Conservation (phyloP, 1,284 basidiomycete species). For the Heliocybe sulcata region DNA sequence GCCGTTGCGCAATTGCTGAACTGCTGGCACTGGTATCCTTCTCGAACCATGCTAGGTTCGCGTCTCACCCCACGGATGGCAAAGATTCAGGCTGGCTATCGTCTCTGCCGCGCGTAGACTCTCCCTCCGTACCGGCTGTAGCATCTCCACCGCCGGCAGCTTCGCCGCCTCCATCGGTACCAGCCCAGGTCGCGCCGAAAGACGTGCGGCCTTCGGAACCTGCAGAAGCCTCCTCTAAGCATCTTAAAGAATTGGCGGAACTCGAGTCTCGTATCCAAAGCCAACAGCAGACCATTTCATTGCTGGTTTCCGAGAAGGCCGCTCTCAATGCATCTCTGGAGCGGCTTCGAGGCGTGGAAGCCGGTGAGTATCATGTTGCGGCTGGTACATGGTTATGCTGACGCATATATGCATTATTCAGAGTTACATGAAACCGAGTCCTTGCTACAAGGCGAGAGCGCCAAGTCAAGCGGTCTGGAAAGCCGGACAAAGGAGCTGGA, state of each 20-base stretch:
- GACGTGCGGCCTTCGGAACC: constrained; percentile 4
- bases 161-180: constrained; percentile 7
- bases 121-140: constrained; percentile 15
- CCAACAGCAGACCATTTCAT: constrained; percentile 39
- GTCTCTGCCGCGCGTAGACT: constrained; percentile 43
- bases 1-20: constrained; percentile 5
- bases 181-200: background rate
- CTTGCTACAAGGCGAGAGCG: constrained; percentile 35
- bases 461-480: constrained; percentile 30
- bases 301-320: constrained; percentile 31
- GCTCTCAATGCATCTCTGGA: constrained; percentile 24
- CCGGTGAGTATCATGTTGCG: constrained; percentile 18
- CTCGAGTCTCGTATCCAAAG: constrained; percentile 33
- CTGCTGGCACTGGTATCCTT: background rate
- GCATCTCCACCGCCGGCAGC: constrained; percentile 13
- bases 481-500: constrained; percentile 35
- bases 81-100: constrained; percentile 40
- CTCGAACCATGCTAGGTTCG: constrained; percentile 16
- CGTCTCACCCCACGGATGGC: constrained; percentile 10
- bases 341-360: constrained; percentile 24
- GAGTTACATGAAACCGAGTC: constrained; percentile 39
- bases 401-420: constrained; percentile 18
- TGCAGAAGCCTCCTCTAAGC: background rate
- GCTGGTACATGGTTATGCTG: background rate
- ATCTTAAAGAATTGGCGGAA: constrained; percentile 21